These are phyloP conservation scores for Penicillium sp. DNA, from an alignment of 2,329 filamentous ascomycete species.

Conservation along the genomic window DNA sequence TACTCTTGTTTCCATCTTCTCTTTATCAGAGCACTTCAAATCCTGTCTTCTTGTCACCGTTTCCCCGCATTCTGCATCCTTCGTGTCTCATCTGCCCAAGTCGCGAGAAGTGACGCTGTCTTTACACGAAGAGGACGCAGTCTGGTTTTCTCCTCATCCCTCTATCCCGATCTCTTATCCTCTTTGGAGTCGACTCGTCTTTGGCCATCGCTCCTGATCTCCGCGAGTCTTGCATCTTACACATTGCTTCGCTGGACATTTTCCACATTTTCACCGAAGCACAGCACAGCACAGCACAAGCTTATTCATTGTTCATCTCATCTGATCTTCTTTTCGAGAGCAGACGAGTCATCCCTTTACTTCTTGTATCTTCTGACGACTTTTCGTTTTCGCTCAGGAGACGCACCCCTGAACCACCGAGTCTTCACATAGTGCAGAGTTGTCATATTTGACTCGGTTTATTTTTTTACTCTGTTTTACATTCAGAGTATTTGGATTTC, in stretches of 20 bases:
- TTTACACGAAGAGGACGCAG: background rate
- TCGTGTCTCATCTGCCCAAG: constrained; percentile 1
- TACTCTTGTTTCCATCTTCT: background rate
- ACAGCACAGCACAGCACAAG: background rate
- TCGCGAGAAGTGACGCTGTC: background rate
- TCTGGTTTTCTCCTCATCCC: background rate
- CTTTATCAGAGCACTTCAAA: background rate
- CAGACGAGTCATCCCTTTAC: background rate
- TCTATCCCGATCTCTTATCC: background rate
- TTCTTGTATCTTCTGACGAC: background rate
- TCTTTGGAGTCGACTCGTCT: background rate
- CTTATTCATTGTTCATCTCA: background rate
- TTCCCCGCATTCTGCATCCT: constrained; percentile 9
- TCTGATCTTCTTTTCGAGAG: background rate
- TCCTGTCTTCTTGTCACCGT: constrained; percentile 7
- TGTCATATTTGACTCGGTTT: background rate
- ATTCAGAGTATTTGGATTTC: background rate
- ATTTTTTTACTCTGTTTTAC: background rate
- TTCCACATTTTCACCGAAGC: too few species aligned
- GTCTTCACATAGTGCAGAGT: background rate
- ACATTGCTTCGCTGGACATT: too few species aligned
- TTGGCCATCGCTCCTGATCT: background rate
- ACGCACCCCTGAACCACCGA: constrained; percentile 11
- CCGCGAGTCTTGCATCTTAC: too few species aligned
- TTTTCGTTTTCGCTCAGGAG: background rate